Evolutionary conservation across 305 asterid species (phyloP), one percentile per base, ranked within the genome.

Genomic region (Rubia tinctorum): DNA sequence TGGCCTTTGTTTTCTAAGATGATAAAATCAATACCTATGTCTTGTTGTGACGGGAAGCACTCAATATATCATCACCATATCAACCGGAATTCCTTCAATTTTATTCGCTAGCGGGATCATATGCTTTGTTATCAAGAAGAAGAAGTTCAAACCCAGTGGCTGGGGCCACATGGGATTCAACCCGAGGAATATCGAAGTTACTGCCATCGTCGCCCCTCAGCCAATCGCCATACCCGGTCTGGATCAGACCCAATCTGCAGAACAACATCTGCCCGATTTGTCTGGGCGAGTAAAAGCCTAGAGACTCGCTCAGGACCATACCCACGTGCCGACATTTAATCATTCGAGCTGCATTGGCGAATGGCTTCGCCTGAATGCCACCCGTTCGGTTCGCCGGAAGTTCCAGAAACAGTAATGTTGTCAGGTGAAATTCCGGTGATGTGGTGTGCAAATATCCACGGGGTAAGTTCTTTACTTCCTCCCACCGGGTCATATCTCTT

Each of bases 11-110:
- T 27, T 27, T 27, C 30, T 27, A 27, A 27, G 30, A 27, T 27
- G 30, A 27, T 27, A 27, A 27, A 27, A 27, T 27, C 30, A 27
- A 27, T 2, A 27, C 30, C 30, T 27, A 27, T 27, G 30, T 27
- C 30, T 27, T 27, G 30, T 27, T 27, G 30, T 27, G 30, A 27
- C 30, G 6, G 83, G 85, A 74, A 78, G 86, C 23, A 91, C 91
- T n/a, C 85, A 83, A 39, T 87, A 85, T 34, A 87, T 86, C 23
- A 80, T 91, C 22, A 77, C 82, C 55, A 45, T 89, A 4, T 95
- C 90, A 68, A 83, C 86, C 9, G 97, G 91, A 44, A 77, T 91
- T 30, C 97, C 95, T 5, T 88, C 84, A 15, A 47, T 86, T 37
- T 63, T 87, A 39, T 84, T 89, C 69, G 63, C 82, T 12, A 20